These are phyloP conservation scores for Clonostachys rosea DNA, from an alignment of 2,329 filamentous ascomycete species.

Conservation along the genomic window DNA sequence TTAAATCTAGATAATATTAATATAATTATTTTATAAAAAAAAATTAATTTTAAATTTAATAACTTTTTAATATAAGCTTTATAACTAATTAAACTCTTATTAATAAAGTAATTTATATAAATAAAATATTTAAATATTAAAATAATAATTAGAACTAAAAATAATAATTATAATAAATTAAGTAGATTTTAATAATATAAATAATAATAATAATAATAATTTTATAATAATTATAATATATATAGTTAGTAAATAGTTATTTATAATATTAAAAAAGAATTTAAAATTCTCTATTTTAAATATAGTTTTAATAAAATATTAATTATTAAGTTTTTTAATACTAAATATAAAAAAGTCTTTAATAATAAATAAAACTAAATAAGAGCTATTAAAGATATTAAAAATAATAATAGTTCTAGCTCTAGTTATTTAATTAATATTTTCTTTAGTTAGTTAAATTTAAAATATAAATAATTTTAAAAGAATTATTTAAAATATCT, in stretches of 20 bases:
- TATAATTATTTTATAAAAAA: neutral
- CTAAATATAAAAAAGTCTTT: neutral
- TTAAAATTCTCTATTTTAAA: neutral
- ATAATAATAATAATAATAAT: neutral
- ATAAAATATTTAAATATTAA: neutral
- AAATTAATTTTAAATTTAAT: neutral
- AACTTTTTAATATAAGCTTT: neutral
- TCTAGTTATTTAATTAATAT: neutral
- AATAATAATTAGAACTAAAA: neutral
- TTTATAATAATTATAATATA: neutral
- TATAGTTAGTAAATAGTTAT: neutral
- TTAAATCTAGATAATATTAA: neutral
- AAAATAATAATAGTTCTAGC: neutral
- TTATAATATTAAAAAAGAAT: neutral
- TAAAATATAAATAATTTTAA: neutral
- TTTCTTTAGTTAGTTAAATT: neutral
- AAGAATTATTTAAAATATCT: neutral
- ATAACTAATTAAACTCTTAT: neutral
- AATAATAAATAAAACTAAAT: neutral
- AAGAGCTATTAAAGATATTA: neutral
- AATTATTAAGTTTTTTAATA: neutral
- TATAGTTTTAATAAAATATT: neutral
- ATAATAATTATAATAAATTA: neutral
- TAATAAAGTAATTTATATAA: neutral
- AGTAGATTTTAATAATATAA: neutral